phyloP scores from a whole-genome alignment of 2,329 filamentous ascomycete species.

The Fonsecaea multimorphosa region DNA sequence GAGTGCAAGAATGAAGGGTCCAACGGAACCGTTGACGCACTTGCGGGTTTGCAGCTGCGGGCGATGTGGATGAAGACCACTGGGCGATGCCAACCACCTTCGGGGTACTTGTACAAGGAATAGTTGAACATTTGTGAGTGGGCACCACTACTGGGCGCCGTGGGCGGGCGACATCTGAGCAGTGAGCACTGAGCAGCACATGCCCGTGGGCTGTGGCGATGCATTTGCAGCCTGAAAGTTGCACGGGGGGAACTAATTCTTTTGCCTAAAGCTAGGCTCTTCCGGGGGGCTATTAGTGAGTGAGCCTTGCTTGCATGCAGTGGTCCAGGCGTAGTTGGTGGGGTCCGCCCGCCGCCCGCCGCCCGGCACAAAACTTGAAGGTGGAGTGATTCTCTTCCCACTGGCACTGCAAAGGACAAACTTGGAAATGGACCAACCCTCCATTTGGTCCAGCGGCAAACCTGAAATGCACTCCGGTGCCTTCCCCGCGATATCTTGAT shows the following conservation, averaged over 20 bases:
- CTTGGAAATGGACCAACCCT: background rate
- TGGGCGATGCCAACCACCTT: conserved; percentile 2
- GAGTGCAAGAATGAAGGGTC: conserved; percentile 7
- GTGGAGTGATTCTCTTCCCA: background rate
- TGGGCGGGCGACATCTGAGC: background rate
- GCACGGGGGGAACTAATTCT: background rate
- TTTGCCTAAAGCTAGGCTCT: background rate
- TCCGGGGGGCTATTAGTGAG: background rate
- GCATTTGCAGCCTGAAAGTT: conserved; percentile 8
- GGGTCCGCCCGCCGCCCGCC: too few species aligned
- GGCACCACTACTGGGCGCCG: too few species aligned
- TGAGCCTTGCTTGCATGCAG: too few species aligned
- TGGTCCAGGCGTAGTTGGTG: too few species aligned
- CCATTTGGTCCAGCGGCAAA: background rate
- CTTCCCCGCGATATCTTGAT: background rate
- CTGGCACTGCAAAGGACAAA: background rate
- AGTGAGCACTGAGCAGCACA: background rate
- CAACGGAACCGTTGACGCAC: conserved; percentile 23
- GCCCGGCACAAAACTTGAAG: background rate
- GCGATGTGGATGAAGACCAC: background rate
- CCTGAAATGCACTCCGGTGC: background rate
- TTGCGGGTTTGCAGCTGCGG: background rate
- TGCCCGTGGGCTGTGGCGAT: conserved; percentile 6
- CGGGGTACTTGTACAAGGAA: too few species aligned
- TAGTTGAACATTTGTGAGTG: background rate